Conservation (phyloP, 805 yeast species). For the Saccharomycodes ludwigii region DNA sequence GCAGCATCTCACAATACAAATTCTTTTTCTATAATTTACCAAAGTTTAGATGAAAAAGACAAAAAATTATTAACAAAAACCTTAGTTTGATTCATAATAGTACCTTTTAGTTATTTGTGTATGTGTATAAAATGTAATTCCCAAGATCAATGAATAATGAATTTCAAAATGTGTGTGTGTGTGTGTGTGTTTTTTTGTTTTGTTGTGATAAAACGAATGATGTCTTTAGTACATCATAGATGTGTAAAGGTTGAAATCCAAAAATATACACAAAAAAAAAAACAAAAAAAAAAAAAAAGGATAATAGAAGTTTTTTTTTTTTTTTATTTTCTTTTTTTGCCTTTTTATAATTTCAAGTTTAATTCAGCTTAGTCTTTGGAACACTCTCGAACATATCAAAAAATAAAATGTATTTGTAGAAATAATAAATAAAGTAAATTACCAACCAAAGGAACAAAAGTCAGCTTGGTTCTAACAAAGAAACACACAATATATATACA, state of each 20-base stretch:
- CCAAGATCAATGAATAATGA: not conserved
- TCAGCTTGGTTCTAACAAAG: too few species aligned
- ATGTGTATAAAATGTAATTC: not conserved
- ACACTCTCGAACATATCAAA: too few species aligned
- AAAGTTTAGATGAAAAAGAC: conserved; percentile 37
- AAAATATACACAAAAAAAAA: not conserved
- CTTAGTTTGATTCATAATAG: conserved; percentile 23
- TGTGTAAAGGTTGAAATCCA: too few species aligned
- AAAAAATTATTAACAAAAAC: conserved; percentile 39
- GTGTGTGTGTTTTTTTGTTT: not conserved
- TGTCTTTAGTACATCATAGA: too few species aligned
- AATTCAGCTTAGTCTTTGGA: too few species aligned
- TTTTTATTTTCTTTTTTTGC: too few species aligned
- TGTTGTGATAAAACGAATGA: not conserved
- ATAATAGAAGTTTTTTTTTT: not conserved
- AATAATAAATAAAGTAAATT: too few species aligned
- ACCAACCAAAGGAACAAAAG: too few species aligned
- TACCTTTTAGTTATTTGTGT: not conserved
- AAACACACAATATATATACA: too few species aligned
- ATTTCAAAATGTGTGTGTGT: not conserved
- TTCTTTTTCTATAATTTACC: conserved; percentile 41
- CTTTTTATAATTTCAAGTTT: too few species aligned
- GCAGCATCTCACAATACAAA: conserved; percentile 37
- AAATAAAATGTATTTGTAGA: too few species aligned
- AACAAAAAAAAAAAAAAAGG: not conserved